Percentiles rank a stretch among this genome's conserved stretches.
These are phyloP conservation scores for Ceratocystis cacaofunesta DNA, from an alignment of 2,329 filamentous ascomycete species.

Conservation along the genomic window DNA sequence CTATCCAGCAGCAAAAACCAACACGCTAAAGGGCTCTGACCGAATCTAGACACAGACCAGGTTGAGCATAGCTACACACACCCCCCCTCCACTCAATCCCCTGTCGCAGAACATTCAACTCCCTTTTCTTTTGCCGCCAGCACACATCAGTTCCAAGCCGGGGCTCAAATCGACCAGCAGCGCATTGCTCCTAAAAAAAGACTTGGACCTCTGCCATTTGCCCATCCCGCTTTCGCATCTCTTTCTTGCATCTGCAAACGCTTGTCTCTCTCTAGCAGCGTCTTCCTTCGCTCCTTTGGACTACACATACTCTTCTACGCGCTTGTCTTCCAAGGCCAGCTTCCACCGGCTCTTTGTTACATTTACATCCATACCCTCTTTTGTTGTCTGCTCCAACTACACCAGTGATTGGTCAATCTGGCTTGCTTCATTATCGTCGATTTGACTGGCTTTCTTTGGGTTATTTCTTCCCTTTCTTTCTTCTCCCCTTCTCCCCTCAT, in stretches of 20 bases:
- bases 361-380: neutral
- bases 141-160: neutral
- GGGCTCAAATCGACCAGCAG: neutral
- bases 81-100: neutral
- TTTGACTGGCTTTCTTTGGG: neutral
- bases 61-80: neutral
- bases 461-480: constrained; percentile 3
- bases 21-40: neutral
- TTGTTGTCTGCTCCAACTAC: constrained; percentile 3
- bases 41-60: too few species aligned
- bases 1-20: neutral
- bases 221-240: neutral
- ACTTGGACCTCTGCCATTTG: neutral
- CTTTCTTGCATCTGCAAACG: constrained; percentile 3
- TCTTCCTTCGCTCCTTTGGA: constrained; percentile 1
- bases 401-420: constrained; percentile 2
- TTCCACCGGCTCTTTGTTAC: constrained; percentile 5
- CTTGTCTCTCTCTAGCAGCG: constrained; percentile 3
- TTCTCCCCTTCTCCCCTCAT: too few species aligned
- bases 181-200: constrained; percentile 1
- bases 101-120: neutral
- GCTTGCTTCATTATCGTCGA: neutral
- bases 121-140: neutral
- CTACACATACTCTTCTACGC: constrained; percentile 9
- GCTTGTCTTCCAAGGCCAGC: constrained; percentile 3